Conservation (phyloP, 176 grass and related monocot genomes). For the Coix lacrymajobi region DNA sequence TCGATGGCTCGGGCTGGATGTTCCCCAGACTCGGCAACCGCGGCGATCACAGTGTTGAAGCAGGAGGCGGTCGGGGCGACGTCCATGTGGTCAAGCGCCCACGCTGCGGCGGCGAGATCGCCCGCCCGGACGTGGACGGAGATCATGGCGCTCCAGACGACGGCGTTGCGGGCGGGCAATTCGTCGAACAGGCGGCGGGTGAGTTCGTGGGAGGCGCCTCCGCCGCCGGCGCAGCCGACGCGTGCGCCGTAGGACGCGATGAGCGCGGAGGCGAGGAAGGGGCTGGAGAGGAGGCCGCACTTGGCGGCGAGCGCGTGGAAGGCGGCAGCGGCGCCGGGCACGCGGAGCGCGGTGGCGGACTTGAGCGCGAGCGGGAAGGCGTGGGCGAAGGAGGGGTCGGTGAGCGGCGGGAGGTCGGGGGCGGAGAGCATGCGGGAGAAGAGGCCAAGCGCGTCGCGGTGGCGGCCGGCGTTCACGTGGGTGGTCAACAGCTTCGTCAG, state of each 20-base stretch:
- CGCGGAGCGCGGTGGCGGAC: slow-evolving; percentile 48
- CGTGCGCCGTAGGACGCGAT: slow-evolving; percentile 38
- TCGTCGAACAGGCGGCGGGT: slow-evolving; percentile 69
- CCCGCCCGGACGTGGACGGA: slow-evolving; percentile 36
- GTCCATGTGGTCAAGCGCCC: slow-evolving; percentile 41
- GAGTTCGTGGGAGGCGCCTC: not conserved
- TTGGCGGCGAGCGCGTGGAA: slow-evolving; percentile 45
- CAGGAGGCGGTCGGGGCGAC: slow-evolving; percentile 41
- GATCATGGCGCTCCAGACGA: slow-evolving; percentile 68
- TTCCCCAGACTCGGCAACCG: slow-evolving; percentile 24
- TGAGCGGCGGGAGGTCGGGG: slow-evolving; percentile 40
- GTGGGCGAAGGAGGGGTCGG: slow-evolving; percentile 53
- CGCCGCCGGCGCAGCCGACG: not conserved
- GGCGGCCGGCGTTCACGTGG: slow-evolving; percentile 41
- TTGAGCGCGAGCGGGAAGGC: slow-evolving; percentile 63
- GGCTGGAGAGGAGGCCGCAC: slow-evolving; percentile 30
- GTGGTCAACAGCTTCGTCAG: slow-evolving; percentile 44
- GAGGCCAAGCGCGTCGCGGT: slow-evolving; percentile 54
- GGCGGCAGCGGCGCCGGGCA: not conserved
- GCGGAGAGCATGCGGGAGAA: slow-evolving; percentile 49
- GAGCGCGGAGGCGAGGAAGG: slow-evolving; percentile 55
- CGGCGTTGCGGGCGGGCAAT: slow-evolving; percentile 44
- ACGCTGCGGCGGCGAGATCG: slow-evolving; percentile 15
- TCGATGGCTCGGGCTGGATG: slow-evolving; percentile 32
- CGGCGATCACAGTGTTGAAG: slow-evolving; percentile 54